Evolutionary conservation across 805 yeast genomes (phyloP).

Genomic region (Cyberlindnera petersonii): DNA sequence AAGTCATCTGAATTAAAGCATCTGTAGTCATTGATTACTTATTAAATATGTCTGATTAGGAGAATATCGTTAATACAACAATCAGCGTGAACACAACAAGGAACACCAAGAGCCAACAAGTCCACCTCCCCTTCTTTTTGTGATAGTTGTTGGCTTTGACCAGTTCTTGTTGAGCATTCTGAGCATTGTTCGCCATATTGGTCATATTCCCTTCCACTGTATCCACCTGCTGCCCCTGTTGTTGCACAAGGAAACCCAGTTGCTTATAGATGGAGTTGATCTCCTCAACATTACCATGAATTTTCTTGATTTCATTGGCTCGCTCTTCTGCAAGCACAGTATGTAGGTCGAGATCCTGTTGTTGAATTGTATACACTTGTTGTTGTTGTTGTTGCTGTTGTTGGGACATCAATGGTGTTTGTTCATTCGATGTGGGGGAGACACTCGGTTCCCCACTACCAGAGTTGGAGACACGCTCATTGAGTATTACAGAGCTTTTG

Average conservation of each 20-base stretch:
- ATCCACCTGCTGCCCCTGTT: slow-evolving; percentile 84
- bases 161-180: slow-evolving; percentile 67
- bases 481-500: slow-evolving; percentile 36
- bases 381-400: slow-evolving; percentile 31
- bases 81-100: slow-evolving; percentile 56
- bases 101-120: slow-evolving; percentile 59
- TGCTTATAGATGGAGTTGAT: slow-evolving; percentile 84
- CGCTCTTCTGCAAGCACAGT: slow-evolving; percentile 64
- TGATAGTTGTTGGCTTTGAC: slow-evolving; percentile 74
- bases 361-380: slow-evolving; percentile 34
- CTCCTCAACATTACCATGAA: slow-evolving; percentile 76
- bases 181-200: slow-evolving; percentile 58
- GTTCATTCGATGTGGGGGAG: slow-evolving; percentile 11
- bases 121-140: slow-evolving; percentile 64
- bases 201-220: slow-evolving; percentile 77
- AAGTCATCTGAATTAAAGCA: no score
- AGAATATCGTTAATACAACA: slow-evolving; percentile 47
- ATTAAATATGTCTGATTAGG: neutral
- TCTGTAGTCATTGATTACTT: no score
- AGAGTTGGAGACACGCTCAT: slow-evolving; percentile 26
- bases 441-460: slow-evolving; percentile 23
- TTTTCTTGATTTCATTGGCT: slow-evolving; percentile 64
- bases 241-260: slow-evolving; percentile 68
- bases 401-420: slow-evolving; percentile 20
- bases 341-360: slow-evolving; percentile 61